phyloP scores from a whole-genome alignment of 352 stramenopile genomes.

The Pythium sukuiense region DNA sequence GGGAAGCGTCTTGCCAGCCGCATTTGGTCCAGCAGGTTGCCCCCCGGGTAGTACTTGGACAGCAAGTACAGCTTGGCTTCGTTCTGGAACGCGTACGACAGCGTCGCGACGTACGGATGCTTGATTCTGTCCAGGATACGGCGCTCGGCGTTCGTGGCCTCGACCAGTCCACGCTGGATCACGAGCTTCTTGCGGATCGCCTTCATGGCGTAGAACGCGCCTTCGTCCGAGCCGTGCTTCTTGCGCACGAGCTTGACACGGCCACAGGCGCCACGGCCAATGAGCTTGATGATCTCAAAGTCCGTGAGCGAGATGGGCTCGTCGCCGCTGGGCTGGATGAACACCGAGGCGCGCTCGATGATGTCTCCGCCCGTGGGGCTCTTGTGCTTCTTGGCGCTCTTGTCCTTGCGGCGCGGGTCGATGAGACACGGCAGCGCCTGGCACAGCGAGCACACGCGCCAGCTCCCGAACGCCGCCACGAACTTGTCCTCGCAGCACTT shows the following conservation, averaged over 20 bases:
- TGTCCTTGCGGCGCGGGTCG: slow-evolving; percentile 73
- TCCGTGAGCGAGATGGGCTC: slow-evolving; percentile 76
- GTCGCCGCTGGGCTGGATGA: slow-evolving; percentile 66
- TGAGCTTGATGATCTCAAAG: slow-evolving; percentile 98
- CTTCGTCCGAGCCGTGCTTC: slow-evolving; percentile 81
- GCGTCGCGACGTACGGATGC: slow-evolving; percentile 96
- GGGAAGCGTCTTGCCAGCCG: slow-evolving; percentile 88
- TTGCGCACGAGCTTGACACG: slow-evolving; percentile 87
- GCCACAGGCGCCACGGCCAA: slow-evolving; percentile 92
- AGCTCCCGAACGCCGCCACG: slow-evolving; percentile 71
- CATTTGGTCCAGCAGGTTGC: slow-evolving; percentile 94
- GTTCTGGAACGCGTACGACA: slow-evolving; percentile 92
- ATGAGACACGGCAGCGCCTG: slow-evolving; percentile 81
- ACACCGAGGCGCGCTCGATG: slow-evolving; percentile 66
- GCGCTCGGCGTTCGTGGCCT: slow-evolving; percentile 90
- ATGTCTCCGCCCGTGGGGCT: slow-evolving; percentile 41
- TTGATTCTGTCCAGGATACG: slow-evolving; percentile 91
- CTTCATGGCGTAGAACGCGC: slow-evolving; percentile 86
- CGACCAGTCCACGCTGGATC: slow-evolving; percentile 84
- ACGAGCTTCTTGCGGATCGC: slow-evolving; percentile 88
- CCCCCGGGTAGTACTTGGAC: slow-evolving; percentile 96
- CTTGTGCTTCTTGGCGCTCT: slow-evolving; percentile 60
- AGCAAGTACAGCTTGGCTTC: slow-evolving; percentile 90
- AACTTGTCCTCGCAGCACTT: slow-evolving; percentile 87
- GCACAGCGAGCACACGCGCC: slow-evolving; percentile 79